Base-by-base conservation (phyloP, 2,329 filamentous ascomycete species). In the Epichloe festucae region DNA sequence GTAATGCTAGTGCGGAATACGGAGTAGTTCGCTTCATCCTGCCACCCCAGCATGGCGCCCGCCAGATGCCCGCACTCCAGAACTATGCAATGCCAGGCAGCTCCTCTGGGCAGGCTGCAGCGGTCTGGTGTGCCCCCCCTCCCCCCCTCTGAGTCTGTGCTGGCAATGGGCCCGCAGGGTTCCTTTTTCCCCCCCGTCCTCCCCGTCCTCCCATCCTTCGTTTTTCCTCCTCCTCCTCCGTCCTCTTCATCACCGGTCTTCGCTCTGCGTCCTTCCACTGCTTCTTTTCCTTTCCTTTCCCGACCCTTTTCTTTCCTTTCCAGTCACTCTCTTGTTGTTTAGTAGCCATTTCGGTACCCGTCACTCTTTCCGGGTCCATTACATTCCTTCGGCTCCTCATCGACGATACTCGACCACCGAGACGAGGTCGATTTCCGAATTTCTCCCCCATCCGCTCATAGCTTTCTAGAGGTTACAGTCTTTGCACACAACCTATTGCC, bases 321-420 rank as follows among this genome's bases (percentile, higher is more conserved):
- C 65, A 74, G 73, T 76, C 74, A 67, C 68, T 76, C 73, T 66
- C 73, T 76, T 74, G 66, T 64, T 62, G 62, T 67, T 67, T 61
- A 60, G 15, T 41, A 55, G 66, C 67, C 65, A 61, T 65, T 61
- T 63, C 62, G 68, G 67, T 65, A 63, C 70, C 72, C 73, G 71
- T 72, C 73, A 76, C 71, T 76, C 73, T 63, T 74, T 76, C 65
- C 72, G 67, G 68, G 66, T 65, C 66, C 65, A 68, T 72, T 70
- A 64, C 71, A 67, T 67, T 70, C 67, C 57, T 66, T 69, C 58
- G 64, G 62, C 63, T 66, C 58, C 54, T 60, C 55, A 57, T 58
- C 58, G 54, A 56, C 56, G 50, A 58, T 54, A 50, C 17, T 46
- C 40, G 42, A 50, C 47, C 42, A 53, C 51, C 54, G 39, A 49